A percentile compares a stretch with the other conserved stretches of the same genome.
Evolutionary conservation across 2,329 filamentous ascomycete genomes (phyloP).

Genomic region (Stagonosporopsis cucurbitacearum): DNA sequence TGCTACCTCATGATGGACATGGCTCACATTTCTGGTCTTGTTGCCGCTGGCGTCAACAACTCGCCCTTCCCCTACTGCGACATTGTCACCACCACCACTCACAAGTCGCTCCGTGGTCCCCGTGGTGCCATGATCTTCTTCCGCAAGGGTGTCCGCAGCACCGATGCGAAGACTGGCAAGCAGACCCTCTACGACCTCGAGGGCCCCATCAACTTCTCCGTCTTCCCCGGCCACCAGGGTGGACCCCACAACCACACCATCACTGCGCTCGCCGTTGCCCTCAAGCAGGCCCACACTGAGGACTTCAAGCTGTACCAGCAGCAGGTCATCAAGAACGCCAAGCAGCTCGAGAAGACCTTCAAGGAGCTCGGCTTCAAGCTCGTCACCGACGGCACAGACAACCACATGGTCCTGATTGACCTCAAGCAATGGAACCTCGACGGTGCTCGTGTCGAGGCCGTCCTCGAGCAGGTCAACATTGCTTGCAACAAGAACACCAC

Average conservation of each 20-base stretch:
- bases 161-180: slow-evolving; percentile 83
- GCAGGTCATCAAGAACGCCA: slow-evolving; percentile 87
- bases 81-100: slow-evolving; percentile 95
- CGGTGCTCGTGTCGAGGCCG: slow-evolving; percentile 85
- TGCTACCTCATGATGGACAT: slow-evolving; percentile 95
- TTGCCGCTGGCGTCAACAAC: slow-evolving; percentile 89
- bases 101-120: slow-evolving; percentile 95
- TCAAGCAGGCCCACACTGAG: slow-evolving; percentile 88
- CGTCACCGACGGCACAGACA: slow-evolving; percentile 94
- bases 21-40: slow-evolving; percentile 94
- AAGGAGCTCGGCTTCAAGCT: slow-evolving; percentile 77
- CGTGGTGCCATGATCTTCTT: slow-evolving; percentile 98
- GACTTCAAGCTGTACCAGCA: slow-evolving; percentile 95
- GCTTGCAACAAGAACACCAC: slow-evolving; percentile 99
- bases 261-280: slow-evolving; percentile 88
- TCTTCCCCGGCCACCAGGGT: slow-evolving; percentile 97
- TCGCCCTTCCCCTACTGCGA: slow-evolving; percentile 89
- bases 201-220: slow-evolving; percentile 90
- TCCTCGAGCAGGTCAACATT: slow-evolving; percentile 90
- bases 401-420: slow-evolving; percentile 92
- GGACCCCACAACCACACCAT: slow-evolving; percentile 99
- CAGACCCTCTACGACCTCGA: slow-evolving; percentile 91
- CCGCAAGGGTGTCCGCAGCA: slow-evolving; percentile 85
- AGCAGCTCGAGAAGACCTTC: slow-evolving; percentile 79
- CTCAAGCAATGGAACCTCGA: slow-evolving; percentile 89